Conservation (phyloP, 306 rosid species). For the Sesbania bispinosa region DNA sequence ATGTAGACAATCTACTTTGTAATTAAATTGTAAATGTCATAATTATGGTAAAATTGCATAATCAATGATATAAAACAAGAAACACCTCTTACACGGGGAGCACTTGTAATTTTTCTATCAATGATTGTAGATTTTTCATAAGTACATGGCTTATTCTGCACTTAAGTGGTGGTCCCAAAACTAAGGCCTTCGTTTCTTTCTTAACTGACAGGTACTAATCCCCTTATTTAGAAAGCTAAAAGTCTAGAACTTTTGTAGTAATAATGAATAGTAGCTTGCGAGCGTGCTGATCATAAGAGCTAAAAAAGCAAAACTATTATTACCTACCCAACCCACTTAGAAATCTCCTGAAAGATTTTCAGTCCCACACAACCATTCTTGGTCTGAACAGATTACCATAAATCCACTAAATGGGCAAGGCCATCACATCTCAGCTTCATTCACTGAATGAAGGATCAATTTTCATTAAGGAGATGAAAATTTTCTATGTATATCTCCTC, state of each 20-base stretch:
- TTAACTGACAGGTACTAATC: neutral
- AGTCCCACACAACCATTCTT: neutral
- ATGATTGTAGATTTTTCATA: neutral
- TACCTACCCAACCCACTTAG: neutral
- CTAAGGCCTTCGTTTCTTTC: neutral
- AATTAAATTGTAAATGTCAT: no score
- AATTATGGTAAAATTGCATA: no score
- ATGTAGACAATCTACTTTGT: no score
- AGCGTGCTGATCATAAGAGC: neutral
- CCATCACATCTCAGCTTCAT: neutral
- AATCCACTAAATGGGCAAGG: neutral
- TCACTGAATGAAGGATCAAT: neutral
- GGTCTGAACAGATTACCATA: neutral
- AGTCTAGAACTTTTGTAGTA: no score
- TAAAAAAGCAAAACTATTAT: neutral
- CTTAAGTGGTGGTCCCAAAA: neutral
- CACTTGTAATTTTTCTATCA: no score
- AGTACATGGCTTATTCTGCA: neutral
- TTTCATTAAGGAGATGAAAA: neutral
- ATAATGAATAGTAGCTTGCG: neutral
- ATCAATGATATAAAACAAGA: no score
- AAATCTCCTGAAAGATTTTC: neutral
- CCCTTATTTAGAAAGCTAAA: neutral
- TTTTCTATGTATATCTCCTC: neutral
- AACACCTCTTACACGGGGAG: no score